Evolutionary conservation across 108 stramenopile genomes (phyloP).

Genomic region (Conticribra weissflogii): DNA sequence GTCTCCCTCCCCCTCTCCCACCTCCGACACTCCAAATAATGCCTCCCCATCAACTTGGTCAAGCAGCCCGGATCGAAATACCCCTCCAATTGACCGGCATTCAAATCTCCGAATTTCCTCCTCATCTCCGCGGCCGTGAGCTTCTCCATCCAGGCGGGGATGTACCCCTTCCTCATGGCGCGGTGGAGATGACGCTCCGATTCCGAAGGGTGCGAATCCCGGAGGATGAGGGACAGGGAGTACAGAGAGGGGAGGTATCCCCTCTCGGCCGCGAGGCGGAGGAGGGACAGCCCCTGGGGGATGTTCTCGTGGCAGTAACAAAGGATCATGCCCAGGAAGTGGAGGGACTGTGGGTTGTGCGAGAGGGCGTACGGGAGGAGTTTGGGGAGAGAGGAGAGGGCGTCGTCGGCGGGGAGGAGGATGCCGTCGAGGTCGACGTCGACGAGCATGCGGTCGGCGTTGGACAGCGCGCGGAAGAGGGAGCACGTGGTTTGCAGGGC

Average conservation of each 20-base stretch:
- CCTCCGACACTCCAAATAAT: conserved; percentile 67
- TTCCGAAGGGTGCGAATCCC: conserved; percentile 65
- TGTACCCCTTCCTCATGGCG: conserved; percentile 61
- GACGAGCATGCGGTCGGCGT: conserved; percentile 61
- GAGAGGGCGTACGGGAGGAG: conserved; percentile 59
- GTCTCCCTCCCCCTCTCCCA: conserved; percentile 65
- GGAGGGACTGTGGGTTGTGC: conserved; percentile 77
- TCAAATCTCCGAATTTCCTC: conserved; percentile 68
- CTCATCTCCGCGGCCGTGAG: conserved; percentile 74
- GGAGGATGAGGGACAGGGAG: conserved; percentile 75
- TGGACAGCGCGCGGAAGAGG: conserved; percentile 62
- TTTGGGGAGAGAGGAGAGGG: conserved; percentile 18
- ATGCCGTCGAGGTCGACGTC: conserved; percentile 63
- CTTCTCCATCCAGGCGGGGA: conserved; percentile 79
- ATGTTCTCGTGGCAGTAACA: conserved; percentile 84
- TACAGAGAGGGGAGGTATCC: conserved; percentile 75
- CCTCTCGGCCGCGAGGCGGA: conserved; percentile 56
- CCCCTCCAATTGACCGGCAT: conserved; percentile 57
- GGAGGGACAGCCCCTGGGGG: conserved; percentile 62
- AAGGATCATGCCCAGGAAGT: conserved; percentile 84
- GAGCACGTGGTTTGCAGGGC: conserved; percentile 67
- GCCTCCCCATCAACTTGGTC: conserved; percentile 64
- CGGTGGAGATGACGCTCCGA: conserved; percentile 57
- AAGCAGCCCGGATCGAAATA: conserved; percentile 78
- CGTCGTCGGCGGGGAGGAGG: conserved; percentile 25